phyloP scores from a whole-genome alignment of 2,329 filamentous ascomycete genomes.

The Lomentospora prolificans region DNA sequence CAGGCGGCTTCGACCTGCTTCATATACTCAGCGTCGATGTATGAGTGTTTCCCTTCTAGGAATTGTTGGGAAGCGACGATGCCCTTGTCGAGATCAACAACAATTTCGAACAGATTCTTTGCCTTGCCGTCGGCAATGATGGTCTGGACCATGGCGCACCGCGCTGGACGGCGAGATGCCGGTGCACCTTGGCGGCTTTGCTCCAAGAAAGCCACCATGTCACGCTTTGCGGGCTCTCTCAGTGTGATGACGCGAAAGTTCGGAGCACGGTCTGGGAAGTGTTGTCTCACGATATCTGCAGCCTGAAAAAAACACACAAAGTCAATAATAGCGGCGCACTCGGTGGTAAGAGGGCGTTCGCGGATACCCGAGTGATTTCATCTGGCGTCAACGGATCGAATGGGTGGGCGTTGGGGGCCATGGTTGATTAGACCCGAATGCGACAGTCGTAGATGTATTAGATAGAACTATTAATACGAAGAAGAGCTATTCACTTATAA shows the following conservation, averaged over 20 bases:
- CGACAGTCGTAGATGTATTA: too few relatives aligned
- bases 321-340: background rate
- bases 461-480: too few relatives aligned
- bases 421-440: too few relatives aligned
- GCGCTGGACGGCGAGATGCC: slow-evolving; percentile 17
- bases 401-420: slow-evolving; percentile 12
- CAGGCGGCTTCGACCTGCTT: slow-evolving; percentile 35
- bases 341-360: background rate
- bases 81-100: slow-evolving; percentile 21
- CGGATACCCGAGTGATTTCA: slow-evolving; percentile 17
- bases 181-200: slow-evolving; percentile 16
- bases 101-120: slow-evolving; percentile 20
- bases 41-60: slow-evolving; percentile 31
- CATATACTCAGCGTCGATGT: slow-evolving; percentile 39
- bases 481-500: too few relatives aligned
- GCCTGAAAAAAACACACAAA: slow-evolving; percentile 11
- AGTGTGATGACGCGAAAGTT: slow-evolving; percentile 42
- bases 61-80: slow-evolving; percentile 20
- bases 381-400: slow-evolving; percentile 18
- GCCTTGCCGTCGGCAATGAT: slow-evolving; percentile 15
- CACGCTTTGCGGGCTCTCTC: slow-evolving; percentile 37
- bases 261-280: slow-evolving; percentile 15
- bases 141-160: slow-evolving; percentile 30
- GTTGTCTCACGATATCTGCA: slow-evolving; percentile 14
- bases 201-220: slow-evolving; percentile 34